Evolutionary conservation across 345 rosid species (phyloP).

Genomic region (Ailanthus altissimus): DNA sequence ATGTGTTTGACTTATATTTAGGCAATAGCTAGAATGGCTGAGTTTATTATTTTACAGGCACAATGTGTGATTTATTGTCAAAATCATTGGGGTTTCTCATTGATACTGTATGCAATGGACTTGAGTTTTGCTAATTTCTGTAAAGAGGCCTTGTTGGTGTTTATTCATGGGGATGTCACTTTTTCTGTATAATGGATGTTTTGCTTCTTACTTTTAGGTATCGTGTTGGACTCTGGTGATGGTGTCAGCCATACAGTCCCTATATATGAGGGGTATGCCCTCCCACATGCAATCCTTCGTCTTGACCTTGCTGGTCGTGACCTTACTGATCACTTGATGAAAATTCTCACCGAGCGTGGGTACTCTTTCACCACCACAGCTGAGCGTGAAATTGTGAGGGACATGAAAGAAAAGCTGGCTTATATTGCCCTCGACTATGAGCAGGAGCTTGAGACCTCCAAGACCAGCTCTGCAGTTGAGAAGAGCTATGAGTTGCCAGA

Average conservation of each 20-base stretch:
- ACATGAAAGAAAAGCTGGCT: slow-evolving; percentile 90
- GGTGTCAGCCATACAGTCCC: slow-evolving; percentile 96
- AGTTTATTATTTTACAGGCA: not conserved
- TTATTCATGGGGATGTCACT: not conserved
- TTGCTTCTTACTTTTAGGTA: slow-evolving; percentile 46
- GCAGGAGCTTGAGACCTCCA: slow-evolving; percentile 90
- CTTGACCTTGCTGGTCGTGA: slow-evolving; percentile 93
- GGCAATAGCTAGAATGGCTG: not conserved
- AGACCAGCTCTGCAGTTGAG: slow-evolving; percentile 81
- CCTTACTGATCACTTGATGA: slow-evolving; percentile 83
- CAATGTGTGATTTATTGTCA: not conserved
- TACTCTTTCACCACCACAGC: slow-evolving; percentile 96
- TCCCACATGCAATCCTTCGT: slow-evolving; percentile 89
- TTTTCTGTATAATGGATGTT: not conserved
- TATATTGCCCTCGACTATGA: slow-evolving; percentile 92
- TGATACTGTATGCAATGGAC: not conserved
- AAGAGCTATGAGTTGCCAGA: slow-evolving; percentile 87
- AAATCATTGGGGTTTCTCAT: not conserved
- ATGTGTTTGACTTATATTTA: not conserved
- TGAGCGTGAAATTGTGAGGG: slow-evolving; percentile 95
- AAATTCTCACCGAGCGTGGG: slow-evolving; percentile 92
- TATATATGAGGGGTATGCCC: slow-evolving; percentile 86
- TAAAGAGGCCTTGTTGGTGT: not conserved
- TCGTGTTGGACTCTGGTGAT: slow-evolving; percentile 92
- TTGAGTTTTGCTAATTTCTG: not conserved